A percentile compares a stretch with the other conserved stretches of the same genome.
These are phyloP conservation scores for Kregervanrija delftensis DNA, from an alignment of 805 yeast species.

Conservation along the genomic window DNA sequence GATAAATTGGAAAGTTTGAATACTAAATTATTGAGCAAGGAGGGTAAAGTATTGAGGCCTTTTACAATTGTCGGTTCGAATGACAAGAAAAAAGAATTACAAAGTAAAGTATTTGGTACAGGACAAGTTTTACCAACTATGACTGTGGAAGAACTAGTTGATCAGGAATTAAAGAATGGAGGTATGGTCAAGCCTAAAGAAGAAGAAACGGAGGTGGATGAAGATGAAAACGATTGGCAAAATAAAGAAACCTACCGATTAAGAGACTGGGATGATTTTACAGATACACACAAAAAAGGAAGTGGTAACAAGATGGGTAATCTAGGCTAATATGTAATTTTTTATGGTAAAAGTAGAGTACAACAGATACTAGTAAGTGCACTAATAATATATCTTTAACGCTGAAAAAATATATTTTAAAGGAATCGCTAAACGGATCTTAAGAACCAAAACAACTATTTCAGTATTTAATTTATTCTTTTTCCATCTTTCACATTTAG, in stretches of 20 bases:
- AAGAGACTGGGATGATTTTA: slow-evolving; percentile 91
- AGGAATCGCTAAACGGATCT: no score
- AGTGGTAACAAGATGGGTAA: slow-evolving; percentile 77
- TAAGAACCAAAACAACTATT: no score
- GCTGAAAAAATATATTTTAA: no score
- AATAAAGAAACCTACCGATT: slow-evolving; percentile 67
- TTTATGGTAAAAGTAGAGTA: no score
- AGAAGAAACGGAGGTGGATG: slow-evolving; percentile 37
- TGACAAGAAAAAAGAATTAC: slow-evolving; percentile 42
- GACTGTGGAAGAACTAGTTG: slow-evolving; percentile 88
- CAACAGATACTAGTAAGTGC: no score
- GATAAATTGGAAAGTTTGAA: slow-evolving; percentile 46
- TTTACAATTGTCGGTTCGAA: slow-evolving; percentile 60
- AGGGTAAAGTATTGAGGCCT: slow-evolving; percentile 78
- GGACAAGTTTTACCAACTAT: slow-evolving; percentile 92
- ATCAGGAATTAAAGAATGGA: slow-evolving; percentile 78
- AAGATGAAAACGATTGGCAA: slow-evolving; percentile 50
- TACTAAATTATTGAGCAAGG: slow-evolving; percentile 45
- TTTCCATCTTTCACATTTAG: not conserved
- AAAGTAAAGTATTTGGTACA: slow-evolving; percentile 71
- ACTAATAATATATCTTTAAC: no score
- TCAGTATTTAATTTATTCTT: no score
- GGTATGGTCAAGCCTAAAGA: slow-evolving; percentile 52
- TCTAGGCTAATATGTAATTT: slow-evolving; percentile 35
- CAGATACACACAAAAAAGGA: slow-evolving; percentile 79